Percentiles rank a stretch among this genome's conserved stretches.
These are phyloP conservation scores for Naganishia kalamii DNA, from an alignment of 768 basidiomycete species.

Conservation along the genomic window DNA sequence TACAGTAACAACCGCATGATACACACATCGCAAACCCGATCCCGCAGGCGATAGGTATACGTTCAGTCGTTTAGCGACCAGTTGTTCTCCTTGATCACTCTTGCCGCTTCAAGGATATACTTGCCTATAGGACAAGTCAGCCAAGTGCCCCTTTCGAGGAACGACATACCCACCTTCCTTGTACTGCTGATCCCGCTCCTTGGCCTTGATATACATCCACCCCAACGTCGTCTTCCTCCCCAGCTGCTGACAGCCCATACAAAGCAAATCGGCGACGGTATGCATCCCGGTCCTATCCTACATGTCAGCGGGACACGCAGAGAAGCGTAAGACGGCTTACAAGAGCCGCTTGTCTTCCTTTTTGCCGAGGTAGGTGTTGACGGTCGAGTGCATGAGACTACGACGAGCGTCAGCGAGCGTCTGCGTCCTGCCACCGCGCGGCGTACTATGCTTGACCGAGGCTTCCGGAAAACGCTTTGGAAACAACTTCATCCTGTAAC, in stretches of 20 bases:
- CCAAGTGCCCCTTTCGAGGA: background rate
- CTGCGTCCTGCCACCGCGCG: too few relatives aligned
- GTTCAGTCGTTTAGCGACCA: too few relatives aligned
- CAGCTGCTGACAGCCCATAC: slow-evolving; percentile 29
- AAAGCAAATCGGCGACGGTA: slow-evolving; percentile 41
- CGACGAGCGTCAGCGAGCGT: background rate
- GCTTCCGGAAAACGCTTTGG: slow-evolving; percentile 43
- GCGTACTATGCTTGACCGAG: slow-evolving; percentile 43
- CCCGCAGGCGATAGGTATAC: too few relatives aligned
- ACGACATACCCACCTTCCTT: slow-evolving; percentile 39
- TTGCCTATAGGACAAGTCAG: slow-evolving; percentile 24
- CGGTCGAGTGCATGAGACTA: slow-evolving; percentile 44
- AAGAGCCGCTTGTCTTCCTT: slow-evolving; percentile 39
- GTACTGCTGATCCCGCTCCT: slow-evolving; percentile 43
- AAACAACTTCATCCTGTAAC: slow-evolving; percentile 44
- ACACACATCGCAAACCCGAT: too few relatives aligned
- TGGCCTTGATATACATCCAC: slow-evolving; percentile 45
- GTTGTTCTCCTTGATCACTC: slow-evolving; percentile 47
- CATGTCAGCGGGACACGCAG: background rate
- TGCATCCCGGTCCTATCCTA: slow-evolving; percentile 41
- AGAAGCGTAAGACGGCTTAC: slow-evolving; percentile 23
- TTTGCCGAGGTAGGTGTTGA: slow-evolving; percentile 43
- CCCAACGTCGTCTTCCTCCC: slow-evolving; percentile 30
- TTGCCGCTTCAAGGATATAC: slow-evolving; percentile 43
- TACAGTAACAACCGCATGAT: too few relatives aligned